Evolutionary conservation across 169 alveolate species (phyloP).

Genomic region (Babesia bovis): DNA sequence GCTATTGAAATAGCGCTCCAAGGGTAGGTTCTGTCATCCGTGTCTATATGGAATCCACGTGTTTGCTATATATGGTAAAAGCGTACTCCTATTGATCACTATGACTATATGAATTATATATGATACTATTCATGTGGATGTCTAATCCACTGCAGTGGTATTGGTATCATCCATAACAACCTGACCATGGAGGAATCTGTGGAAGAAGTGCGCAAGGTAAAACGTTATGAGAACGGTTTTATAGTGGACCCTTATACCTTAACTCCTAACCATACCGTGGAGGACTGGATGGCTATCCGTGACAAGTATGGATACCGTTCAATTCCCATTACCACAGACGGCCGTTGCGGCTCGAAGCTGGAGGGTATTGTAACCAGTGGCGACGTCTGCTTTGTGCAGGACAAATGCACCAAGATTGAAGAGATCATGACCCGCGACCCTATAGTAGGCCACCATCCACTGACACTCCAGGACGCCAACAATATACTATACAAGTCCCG

Average conservation of each 20-base stretch:
- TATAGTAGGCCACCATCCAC: conserved; percentile 81
- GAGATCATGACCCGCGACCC: conserved; percentile 85
- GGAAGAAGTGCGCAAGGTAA: conserved; percentile 84
- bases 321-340: conserved; percentile 86
- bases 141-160: conserved; percentile 5
- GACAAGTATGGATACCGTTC: conserved; percentile 75
- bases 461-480: conserved; percentile 84
- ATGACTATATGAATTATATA: not conserved
- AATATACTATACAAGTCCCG: conserved; percentile 74
- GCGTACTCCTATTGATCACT: not conserved
- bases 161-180: conserved; percentile 91
- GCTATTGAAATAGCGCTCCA: conserved; percentile 89
- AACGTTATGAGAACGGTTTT: conserved; percentile 89
- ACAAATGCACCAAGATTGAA: conserved; percentile 73
- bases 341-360: conserved; percentile 84
- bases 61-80: too few relatives aligned
- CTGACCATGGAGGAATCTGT: conserved; percentile 81
- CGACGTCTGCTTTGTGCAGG: conserved; percentile 83
- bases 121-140: not conserved
- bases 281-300: conserved; percentile 75
- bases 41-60: too few relatives aligned
- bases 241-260: conserved; percentile 84
- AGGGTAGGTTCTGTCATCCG: conserved; percentile 77
- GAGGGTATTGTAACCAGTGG: conserved; percentile 86
- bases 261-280: conserved; percentile 82